These are phyloP conservation scores for Chiua virens DNA, from an alignment of 768 basidiomycete genomes.

Conservation along the genomic window DNA sequence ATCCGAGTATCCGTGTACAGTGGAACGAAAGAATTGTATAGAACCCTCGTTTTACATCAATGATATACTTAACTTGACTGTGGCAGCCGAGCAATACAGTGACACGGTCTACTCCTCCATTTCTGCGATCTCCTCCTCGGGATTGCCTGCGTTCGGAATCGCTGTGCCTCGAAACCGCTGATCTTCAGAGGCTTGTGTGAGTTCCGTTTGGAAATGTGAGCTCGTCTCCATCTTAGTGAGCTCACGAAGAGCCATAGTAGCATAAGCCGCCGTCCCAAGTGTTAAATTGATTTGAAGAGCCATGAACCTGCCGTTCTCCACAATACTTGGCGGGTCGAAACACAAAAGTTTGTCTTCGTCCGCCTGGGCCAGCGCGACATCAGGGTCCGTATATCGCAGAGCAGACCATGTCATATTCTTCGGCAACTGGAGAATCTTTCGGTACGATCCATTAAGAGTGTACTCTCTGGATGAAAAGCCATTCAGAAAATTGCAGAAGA, in stretches of 20 bases:
- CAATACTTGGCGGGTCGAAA: constrained; percentile 67
- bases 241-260: constrained; percentile 96
- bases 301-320: constrained; percentile 76
- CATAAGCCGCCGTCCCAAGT: constrained; percentile 92
- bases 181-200: constrained; percentile 78
- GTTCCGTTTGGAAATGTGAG: constrained; percentile 81
- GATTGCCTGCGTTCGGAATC: constrained; percentile 25
- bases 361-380: constrained; percentile 87
- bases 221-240: constrained; percentile 95
- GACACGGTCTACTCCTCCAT: constrained; percentile 2
- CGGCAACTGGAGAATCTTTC: constrained; percentile 86
- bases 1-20: too few species aligned
- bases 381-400: constrained; percentile 89
- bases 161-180: constrained; percentile 70
- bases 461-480: constrained; percentile 66
- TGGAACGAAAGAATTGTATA: too few species aligned
- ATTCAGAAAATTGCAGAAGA: constrained; percentile 4
- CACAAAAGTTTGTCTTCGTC: constrained; percentile 92
- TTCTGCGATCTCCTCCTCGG: constrained; percentile 9
- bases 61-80: too few species aligned
- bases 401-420: constrained; percentile 79
- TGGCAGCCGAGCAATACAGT: too few species aligned
- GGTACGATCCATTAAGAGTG: constrained; percentile 89
- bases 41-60: neutral
- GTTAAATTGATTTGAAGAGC: constrained; percentile 84